Base-by-base conservation (phyloP, 2,329 filamentous ascomycete species). In the Sarocladium kiliense region DNA sequence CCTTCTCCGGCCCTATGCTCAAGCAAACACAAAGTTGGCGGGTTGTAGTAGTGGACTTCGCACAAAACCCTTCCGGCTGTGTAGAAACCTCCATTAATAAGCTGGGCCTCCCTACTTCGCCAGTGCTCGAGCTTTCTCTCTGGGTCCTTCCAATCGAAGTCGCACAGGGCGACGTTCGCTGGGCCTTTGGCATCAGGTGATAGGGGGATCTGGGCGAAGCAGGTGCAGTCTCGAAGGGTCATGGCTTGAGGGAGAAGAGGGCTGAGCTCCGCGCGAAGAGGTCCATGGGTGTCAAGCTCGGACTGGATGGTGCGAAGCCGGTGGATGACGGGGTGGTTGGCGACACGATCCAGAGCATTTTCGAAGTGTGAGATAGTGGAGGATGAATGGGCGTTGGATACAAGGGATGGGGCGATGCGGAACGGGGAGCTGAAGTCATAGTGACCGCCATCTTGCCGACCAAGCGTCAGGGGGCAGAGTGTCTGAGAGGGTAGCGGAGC, bases 181-280 rank as follows among this genome's bases (percentile, higher is more conserved):
- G 66, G 65, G 14, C 58, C 56, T 12, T 45, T 58, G 2, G 69
- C n/a, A 4, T 12, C 32, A 6, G 50, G 50, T 5, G 32, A 39
- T 34, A 39, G 10, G 10, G 50, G 69, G 55, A 91, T 78, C 63
- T 82, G 81, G 39, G 90, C 74, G 64, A 87, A 91, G 62, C 89
- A 80, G 3, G 87, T 89, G 67, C 89, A 91, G 72, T 94, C 89
- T 51, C 89, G 77, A 60, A 94, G 68, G 3, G 89, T 92, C 89
- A 93, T 93, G 55, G 88, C 87, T 23, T 53, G 50, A 9, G 32
- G 32, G 6, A 89, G 74, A 11, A 71, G 65, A 34, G 77, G 69
- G 2, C 67, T 64, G 1, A 66, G 66, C 47, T 74, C 66, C 9
- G 73, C 71, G 2, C 70, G 61, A 2, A 81, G 68, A 19, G 79